Evolutionary conservation across 2,329 filamentous ascomycete genomes (phyloP).

Genomic region (Epichloe elymi): DNA sequence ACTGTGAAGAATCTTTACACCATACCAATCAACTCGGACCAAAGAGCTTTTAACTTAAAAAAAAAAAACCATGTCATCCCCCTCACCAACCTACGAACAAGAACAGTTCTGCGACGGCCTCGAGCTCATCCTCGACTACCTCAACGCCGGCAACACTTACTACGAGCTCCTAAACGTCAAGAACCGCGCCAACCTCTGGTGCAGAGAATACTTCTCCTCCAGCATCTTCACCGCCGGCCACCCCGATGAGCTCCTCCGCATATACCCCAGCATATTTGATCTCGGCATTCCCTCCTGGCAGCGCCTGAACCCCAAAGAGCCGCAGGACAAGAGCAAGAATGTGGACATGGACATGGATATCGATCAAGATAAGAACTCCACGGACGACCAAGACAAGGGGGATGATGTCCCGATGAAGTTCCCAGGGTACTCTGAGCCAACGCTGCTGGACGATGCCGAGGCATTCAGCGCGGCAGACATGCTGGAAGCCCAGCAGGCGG

Average conservation of each 20-base stretch:
- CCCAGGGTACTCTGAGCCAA: background rate
- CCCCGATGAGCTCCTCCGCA: background rate
- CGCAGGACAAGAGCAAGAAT: no score
- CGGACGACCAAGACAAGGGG: background rate
- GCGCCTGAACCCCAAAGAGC: background rate
- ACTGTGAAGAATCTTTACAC: no score
- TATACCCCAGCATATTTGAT: conserved; percentile 3
- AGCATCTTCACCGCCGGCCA: background rate
- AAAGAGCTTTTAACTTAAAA: background rate
- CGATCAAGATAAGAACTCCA: background rate
- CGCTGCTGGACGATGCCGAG: background rate
- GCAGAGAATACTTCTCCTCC: background rate
- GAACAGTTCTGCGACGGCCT: background rate
- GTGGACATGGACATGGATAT: background rate
- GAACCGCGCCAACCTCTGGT: conserved; percentile 2
- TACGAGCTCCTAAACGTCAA: background rate
- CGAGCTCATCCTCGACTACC: conserved; percentile 14
- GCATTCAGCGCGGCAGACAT: background rate
- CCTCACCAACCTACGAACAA: background rate
- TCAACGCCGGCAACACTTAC: conserved; percentile 13
- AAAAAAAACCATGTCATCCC: background rate
- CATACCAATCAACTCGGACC: no score
- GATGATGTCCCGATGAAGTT: background rate
- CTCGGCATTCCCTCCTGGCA: background rate
- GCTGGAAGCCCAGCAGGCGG: background rate